Percentiles rank a stretch among this genome's conserved stretches.
These are phyloP conservation scores for Volvariella volvacea DNA, from an alignment of 1,284 basidiomycete species.

Conservation along the genomic window DNA sequence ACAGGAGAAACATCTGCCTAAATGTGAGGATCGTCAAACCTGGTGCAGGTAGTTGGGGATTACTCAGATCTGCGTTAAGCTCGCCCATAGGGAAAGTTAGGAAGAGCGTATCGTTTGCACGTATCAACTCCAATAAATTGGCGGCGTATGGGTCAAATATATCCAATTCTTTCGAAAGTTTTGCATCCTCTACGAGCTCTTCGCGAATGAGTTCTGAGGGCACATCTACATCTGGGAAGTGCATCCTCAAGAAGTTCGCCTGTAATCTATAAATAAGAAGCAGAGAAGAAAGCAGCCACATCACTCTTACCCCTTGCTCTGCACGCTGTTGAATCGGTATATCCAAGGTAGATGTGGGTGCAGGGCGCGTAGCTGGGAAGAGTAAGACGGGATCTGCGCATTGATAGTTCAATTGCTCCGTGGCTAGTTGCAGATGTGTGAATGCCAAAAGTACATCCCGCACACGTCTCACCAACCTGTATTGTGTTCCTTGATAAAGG, in stretches of 20 bases:
- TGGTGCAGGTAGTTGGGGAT: constrained; percentile 14
- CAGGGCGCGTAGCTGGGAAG: constrained; percentile 51
- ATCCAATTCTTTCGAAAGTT: constrained; percentile 22
- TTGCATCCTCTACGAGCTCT: constrained; percentile 41
- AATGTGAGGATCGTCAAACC: constrained; percentile 7
- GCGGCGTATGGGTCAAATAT: constrained; percentile 51
- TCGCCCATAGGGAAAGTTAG: constrained; percentile 61
- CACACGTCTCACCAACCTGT: neutral
- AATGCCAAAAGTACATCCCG: no score
- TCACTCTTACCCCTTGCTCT: constrained; percentile 52
- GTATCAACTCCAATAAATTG: constrained; percentile 39
- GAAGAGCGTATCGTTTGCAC: constrained; percentile 23
- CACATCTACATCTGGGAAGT: constrained; percentile 67
- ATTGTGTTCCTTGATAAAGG: constrained; percentile 23
- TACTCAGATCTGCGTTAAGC: constrained; percentile 52
- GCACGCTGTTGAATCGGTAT: constrained; percentile 37
- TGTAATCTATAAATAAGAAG: constrained; percentile 19
- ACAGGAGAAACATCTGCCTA: constrained; percentile 47
- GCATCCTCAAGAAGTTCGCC: constrained; percentile 63
- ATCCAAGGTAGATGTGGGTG: constrained; percentile 20
- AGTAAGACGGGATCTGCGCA: constrained; percentile 30
- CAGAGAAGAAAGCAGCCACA: neutral
- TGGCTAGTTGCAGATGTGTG: no score
- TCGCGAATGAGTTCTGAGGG: constrained; percentile 54
- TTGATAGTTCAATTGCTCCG: constrained; percentile 11